A percentile compares a stretch with the other conserved stretches of the same genome.
Conservation (phyloP, 2,329 filamentous ascomycete species). For the Ascocoryne sarcoides region DNA sequence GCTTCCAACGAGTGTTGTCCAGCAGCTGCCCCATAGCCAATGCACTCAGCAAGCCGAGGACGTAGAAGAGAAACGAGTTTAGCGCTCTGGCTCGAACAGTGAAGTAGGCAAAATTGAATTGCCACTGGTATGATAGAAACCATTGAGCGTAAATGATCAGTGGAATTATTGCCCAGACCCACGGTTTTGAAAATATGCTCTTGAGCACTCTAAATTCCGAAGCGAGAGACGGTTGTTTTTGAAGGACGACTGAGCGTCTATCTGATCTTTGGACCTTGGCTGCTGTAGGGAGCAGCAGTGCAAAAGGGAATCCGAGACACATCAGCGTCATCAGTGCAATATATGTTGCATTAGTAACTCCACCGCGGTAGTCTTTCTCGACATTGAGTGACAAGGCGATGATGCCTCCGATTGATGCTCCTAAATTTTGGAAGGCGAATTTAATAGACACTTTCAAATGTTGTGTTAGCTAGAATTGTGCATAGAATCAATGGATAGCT, state of each 20-base stretch:
- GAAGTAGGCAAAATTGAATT: neutral
- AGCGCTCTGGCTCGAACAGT: neutral
- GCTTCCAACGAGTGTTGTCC: neutral
- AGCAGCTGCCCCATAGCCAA: neutral
- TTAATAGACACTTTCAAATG: neutral
- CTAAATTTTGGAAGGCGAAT: neutral
- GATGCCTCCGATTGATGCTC: neutral
- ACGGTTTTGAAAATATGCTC: neutral
- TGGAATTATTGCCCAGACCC: neutral
- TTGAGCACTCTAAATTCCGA: neutral
- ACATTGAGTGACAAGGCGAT: neutral
- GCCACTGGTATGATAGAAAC: neutral
- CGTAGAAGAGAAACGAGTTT: neutral
- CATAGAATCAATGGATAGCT: too few species aligned
- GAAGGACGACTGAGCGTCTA: neutral
- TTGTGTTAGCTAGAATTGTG: too few species aligned
- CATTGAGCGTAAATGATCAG: neutral
- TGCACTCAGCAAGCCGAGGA: neutral
- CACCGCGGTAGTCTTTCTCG: neutral
- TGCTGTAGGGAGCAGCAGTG: neutral
- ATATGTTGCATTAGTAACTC: neutral
- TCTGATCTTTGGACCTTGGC: neutral
- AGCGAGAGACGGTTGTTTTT: neutral
- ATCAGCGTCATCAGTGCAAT: neutral
- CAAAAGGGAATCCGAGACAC: neutral